Evolutionary conservation across 2,329 filamentous ascomycete species (phyloP).

Genomic region (Fusarium transvaalense): DNA sequence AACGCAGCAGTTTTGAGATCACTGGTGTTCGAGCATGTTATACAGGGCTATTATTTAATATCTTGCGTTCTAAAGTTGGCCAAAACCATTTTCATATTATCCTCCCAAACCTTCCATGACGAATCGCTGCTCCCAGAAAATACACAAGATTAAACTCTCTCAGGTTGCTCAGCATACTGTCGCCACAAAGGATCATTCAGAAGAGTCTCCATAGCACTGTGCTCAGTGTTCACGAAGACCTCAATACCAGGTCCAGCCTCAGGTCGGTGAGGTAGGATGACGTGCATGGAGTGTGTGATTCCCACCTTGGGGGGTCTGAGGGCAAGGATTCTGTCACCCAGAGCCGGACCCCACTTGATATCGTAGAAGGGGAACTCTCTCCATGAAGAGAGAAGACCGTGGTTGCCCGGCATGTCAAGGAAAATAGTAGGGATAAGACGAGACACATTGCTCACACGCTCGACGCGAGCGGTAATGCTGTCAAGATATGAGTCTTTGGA

Average conservation of each 20-base stretch:
- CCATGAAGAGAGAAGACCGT: conserved; percentile 16
- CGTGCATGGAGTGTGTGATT: conserved; percentile 20
- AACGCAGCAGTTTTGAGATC: too few relatives aligned
- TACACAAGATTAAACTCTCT: neutral
- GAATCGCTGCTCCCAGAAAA: neutral
- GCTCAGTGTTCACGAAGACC: conserved; percentile 13
- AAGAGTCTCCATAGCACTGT: conserved; percentile 4
- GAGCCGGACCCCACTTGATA: conserved; percentile 13
- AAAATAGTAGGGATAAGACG: conserved; percentile 6
- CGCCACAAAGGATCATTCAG: conserved; percentile 6
- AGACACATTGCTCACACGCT: neutral
- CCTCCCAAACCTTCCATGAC: neutral
- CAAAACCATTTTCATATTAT: neutral
- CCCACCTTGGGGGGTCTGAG: conserved; percentile 7
- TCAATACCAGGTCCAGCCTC: conserved; percentile 16
- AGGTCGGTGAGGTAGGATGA: conserved; percentile 1
- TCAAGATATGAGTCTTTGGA: conserved; percentile 6
- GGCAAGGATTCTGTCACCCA: neutral
- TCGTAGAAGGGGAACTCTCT: conserved; percentile 25
- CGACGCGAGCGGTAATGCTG: neutral
- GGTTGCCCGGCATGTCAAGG: conserved; percentile 19
- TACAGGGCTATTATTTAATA: too few relatives aligned
- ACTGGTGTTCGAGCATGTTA: neutral
- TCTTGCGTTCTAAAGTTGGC: neutral
- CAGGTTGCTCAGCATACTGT: neutral